phyloP scores from a whole-genome alignment of 108 stramenopile species.

The Aurantiochytrium sp. region DNA sequence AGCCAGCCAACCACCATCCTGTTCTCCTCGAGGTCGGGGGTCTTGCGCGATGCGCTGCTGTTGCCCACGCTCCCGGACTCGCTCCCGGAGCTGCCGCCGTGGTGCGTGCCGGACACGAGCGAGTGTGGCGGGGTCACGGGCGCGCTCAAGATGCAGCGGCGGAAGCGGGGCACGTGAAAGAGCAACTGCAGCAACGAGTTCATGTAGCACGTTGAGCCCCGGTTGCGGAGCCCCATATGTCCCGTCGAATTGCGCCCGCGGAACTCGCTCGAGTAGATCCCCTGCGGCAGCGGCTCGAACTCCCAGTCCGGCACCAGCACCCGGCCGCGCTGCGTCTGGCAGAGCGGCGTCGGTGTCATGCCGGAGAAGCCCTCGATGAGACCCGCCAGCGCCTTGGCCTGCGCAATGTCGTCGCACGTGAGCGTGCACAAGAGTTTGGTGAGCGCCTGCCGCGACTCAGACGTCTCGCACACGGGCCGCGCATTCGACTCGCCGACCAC shows the following conservation, averaged over 20 bases:
- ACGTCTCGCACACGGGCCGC: neutral
- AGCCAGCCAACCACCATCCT: neutral
- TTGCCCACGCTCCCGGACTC: neutral
- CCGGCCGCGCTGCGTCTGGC: neutral
- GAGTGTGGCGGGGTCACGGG: neutral
- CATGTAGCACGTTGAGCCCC: slow-evolving; percentile 28
- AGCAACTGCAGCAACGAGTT: slow-evolving; percentile 14
- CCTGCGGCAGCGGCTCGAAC: neutral
- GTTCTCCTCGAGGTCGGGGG: neutral
- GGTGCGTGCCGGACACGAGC: neutral
- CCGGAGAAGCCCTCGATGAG: neutral
- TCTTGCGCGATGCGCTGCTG: neutral
- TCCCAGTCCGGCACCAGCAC: neutral
- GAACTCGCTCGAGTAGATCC: neutral
- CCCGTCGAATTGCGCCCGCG: slow-evolving; percentile 12
- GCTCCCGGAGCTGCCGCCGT: neutral
- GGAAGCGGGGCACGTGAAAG: slow-evolving; percentile 13
- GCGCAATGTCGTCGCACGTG: neutral
- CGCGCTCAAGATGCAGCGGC: neutral
- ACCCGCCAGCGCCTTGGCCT: neutral
- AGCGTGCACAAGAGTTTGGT: neutral
- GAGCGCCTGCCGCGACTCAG: neutral
- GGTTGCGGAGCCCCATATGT: slow-evolving; percentile 20
- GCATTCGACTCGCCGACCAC: neutral
- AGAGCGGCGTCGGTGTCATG: neutral